phyloP scores from a whole-genome alignment of 139 green algal genomes.

The Haematococcus lacustris region DNA sequence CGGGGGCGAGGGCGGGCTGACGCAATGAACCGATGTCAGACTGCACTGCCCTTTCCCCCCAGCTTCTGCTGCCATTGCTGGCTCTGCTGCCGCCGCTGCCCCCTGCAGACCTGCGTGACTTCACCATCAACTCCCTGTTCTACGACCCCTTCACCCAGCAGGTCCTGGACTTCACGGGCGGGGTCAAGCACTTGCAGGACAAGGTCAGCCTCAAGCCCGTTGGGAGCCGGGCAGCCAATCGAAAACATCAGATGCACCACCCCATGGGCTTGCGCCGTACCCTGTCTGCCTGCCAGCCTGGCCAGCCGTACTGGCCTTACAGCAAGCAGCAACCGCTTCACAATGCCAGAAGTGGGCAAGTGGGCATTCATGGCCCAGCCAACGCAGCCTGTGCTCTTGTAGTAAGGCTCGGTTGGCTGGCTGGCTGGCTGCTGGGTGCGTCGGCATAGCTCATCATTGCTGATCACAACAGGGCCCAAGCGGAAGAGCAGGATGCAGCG shows the following conservation, averaged over 20 bases:
- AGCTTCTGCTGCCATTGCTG: too few species aligned
- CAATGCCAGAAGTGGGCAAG: not conserved
- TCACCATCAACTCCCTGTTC: conserved; percentile 45
- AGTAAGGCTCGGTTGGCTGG: too few species aligned
- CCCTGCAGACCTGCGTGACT: conserved; percentile 34
- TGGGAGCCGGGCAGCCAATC: too few species aligned
- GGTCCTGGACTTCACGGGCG: conserved; percentile 47
- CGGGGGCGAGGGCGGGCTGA: too few species aligned
- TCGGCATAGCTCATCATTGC: too few species aligned
- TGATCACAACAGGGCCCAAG: too few species aligned
- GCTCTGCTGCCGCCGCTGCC: not conserved
- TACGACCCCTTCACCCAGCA: conserved; percentile 20
- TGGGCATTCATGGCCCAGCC: not conserved
- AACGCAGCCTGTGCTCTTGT: too few species aligned
- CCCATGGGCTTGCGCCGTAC: not conserved
- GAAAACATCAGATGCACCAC: not conserved
- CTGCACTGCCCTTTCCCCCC: too few species aligned
- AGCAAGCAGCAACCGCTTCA: not conserved
- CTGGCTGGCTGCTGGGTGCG: too few species aligned
- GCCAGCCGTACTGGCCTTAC: not conserved
- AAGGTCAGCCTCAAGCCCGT: not conserved
- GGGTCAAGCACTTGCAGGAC: conserved; percentile 22
- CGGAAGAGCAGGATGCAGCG: too few species aligned
- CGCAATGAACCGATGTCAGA: too few species aligned
- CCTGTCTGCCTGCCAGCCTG: not conserved